Base-by-base conservation (phyloP, 768 basidiomycete species). In the Naganishia onofrii region DNA sequence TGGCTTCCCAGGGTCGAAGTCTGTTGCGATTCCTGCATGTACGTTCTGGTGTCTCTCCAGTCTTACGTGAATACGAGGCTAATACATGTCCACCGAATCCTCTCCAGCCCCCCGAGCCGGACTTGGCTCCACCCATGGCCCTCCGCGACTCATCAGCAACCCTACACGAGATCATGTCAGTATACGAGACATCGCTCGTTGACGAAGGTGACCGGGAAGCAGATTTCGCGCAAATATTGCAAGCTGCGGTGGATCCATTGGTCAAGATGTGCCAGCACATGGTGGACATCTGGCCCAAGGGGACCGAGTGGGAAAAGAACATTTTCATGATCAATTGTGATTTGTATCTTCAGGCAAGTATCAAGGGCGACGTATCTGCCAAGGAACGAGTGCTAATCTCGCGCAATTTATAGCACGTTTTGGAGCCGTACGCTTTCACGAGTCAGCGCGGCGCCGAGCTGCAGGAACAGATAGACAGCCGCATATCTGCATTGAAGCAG, bases 311-410 rank as follows among this genome's bases (percentile, higher is more conserved):
- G 92, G 94, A 99, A 77, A 85, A 84, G 55, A 85, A 86, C 2
- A 86, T 96, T 0, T 98, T 92, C 77, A 84, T 91, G 66, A 83
- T 96, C 73, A 97, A 98, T 75, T 95, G 90, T 70, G 80, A 92
- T 72, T 87, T 86, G 21, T 93, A 92, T 78, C 80, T 96, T 17
- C 86, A 89, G 84, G 93, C 93, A 57, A 32, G 85, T 80, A 4
- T 0, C 28, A 10, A 17, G 28, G 13, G 38, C 12, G n/a, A n/a
- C n/a, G n/a, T n/a, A n/a, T n/a, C n/a, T n/a, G n/a, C n/a, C n/a
- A n/a, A n/a, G n/a, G n/a, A n/a, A n/a, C n/a, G n/a, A n/a, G n/a
- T 3, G 29, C 10, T 12, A 15, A 42, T 42, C 2, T 15, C 2
- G 42, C 42, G 42, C 15, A 15, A 17, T 42, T n/a, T 17, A 12